A percentile compares a stretch with the other conserved stretches of the same genome.
Evolutionary conservation across 192 early-diverging fungal species (phyloP).

Genomic region (Fimicolochytrium jonesii): DNA sequence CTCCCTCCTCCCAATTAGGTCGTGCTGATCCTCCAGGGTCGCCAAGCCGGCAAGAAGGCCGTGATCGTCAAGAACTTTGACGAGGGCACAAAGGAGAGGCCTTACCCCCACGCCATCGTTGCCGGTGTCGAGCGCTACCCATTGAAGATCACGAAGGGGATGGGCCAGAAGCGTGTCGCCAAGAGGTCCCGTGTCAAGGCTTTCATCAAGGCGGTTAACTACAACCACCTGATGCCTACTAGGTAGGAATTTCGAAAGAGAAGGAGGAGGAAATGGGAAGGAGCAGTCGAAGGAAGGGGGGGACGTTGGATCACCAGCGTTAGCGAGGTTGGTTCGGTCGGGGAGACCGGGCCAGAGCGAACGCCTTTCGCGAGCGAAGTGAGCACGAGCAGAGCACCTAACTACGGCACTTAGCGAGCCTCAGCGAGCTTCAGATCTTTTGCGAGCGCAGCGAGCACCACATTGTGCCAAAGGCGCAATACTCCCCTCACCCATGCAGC

Average conservation of each 20-base stretch:
- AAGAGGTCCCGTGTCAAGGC: slow-evolving; percentile 98
- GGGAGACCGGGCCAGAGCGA: too few species aligned
- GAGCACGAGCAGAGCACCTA: too few species aligned
- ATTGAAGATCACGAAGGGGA: slow-evolving; percentile 92
- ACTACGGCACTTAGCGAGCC: too few species aligned
- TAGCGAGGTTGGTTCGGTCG: too few species aligned
- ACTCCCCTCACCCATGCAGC: too few species aligned
- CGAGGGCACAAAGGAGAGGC: slow-evolving; percentile 95
- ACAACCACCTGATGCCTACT: slow-evolving; percentile 99
- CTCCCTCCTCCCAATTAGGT: slow-evolving; percentile 57
- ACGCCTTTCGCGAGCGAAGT: too few species aligned
- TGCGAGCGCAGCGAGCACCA: too few species aligned
- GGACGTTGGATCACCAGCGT: too few species aligned
- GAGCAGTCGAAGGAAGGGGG: neutral
- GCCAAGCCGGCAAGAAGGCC: slow-evolving; percentile 99
- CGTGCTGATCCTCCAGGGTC: slow-evolving; percentile 95
- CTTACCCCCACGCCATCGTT: slow-evolving; percentile 97
- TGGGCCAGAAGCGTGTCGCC: slow-evolving; percentile 93
- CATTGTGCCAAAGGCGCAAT: too few species aligned
- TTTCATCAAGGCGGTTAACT: slow-evolving; percentile 99
- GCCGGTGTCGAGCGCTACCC: slow-evolving; percentile 97
- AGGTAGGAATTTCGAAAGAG: slow-evolving; percentile 50
- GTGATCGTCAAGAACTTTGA: slow-evolving; percentile 96
- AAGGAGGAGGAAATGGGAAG: neutral
- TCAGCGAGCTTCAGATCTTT: too few species aligned